Evolutionary conservation across 2,329 filamentous ascomycete genomes (phyloP).

Genomic region (Amesomyces nigricolor): DNA sequence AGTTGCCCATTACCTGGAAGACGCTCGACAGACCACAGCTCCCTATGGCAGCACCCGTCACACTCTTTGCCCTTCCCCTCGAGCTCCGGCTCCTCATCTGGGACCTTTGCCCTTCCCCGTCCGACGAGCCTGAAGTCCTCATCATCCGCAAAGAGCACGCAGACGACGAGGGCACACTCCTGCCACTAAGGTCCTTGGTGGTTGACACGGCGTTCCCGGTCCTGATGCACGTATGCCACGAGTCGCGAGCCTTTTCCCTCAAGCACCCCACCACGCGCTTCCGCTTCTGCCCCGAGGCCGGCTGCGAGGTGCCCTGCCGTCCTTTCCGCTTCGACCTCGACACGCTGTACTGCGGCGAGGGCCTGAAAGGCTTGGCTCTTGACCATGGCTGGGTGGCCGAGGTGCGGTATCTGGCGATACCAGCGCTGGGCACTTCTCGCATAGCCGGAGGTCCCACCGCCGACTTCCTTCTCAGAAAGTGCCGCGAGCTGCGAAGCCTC

Average conservation of each 20-base stretch:
- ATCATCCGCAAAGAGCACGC: not conserved
- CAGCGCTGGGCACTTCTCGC: no score
- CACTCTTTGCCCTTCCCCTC: not conserved
- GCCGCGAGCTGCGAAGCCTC: not conserved
- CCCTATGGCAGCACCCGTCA: not conserved
- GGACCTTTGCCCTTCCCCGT: not conserved
- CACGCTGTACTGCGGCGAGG: not conserved
- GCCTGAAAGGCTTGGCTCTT: not conserved
- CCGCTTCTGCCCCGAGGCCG: not conserved
- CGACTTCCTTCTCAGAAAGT: not conserved
- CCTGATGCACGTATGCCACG: constrained; percentile 4
- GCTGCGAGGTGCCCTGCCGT: constrained; percentile 1
- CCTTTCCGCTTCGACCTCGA: constrained; percentile 1
- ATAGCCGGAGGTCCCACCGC: not conserved
- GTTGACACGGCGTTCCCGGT: constrained; percentile 3
- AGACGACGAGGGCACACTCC: not conserved
- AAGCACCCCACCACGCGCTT: not conserved
- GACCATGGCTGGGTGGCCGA: not conserved
- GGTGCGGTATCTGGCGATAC: constrained; percentile 2
- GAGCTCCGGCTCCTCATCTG: constrained; percentile 6
- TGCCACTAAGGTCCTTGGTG: not conserved
- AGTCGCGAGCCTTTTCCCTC: constrained; percentile 3
- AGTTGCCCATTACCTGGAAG: no score
- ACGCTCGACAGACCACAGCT: no score
- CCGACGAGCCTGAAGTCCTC: constrained; percentile 3